phyloP scores from a whole-genome alignment of 306 rosid genomes.

The Sphenostylis stenocarpa region DNA sequence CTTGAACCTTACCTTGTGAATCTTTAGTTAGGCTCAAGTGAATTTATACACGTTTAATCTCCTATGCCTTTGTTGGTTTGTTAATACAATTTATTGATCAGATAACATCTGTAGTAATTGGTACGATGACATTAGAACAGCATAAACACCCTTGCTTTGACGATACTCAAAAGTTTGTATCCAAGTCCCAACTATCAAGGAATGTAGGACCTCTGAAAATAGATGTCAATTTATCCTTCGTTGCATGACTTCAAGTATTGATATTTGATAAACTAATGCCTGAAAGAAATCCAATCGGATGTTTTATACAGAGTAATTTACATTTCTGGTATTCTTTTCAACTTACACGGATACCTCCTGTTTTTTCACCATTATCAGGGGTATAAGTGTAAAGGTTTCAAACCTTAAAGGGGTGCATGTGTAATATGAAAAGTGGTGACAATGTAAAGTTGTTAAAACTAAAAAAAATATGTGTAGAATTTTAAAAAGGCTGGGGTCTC shows the following conservation, averaged over 20 bases:
- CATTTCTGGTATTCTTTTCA: too few relatives aligned
- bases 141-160: not conserved
- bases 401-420: too few relatives aligned
- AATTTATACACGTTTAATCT: not conserved
- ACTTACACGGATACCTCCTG: too few relatives aligned
- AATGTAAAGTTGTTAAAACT: too few relatives aligned
- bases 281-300: not conserved
- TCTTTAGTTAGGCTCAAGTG: not conserved
- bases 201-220: not conserved
- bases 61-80: not conserved
- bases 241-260: not conserved
- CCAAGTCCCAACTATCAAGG: not conserved
- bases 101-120: not conserved
- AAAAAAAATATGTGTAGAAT: too few relatives aligned
- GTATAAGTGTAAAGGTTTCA: too few relatives aligned
- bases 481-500: too few relatives aligned
- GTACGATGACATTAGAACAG: not conserved
- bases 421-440: too few relatives aligned
- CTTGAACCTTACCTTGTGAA: conserved; percentile 14
- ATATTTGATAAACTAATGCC: not conserved
- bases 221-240: conserved; percentile 5
- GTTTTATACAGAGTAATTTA: too few relatives aligned
- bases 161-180: not conserved
- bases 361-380: too few relatives aligned
- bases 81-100: not conserved